A percentile compares a stretch with the other conserved stretches of the same genome.
Conservation (phyloP, 345 rosid species). For the Tarenaya hassleriana region DNA sequence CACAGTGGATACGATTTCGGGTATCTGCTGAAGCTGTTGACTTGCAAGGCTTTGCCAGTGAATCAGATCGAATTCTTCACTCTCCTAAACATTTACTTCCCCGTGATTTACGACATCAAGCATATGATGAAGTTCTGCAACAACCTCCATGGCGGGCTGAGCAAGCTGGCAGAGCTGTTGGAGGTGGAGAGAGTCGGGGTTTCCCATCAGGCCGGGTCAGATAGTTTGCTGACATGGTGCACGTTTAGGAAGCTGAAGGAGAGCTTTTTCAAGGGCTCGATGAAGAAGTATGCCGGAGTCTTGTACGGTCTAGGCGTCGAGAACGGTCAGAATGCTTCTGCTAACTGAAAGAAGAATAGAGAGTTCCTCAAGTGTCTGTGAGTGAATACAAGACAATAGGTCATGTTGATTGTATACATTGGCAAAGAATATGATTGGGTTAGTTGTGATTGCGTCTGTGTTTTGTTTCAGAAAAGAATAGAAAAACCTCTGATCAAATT, state of each 20-base stretch:
- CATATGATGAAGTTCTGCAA: conserved; percentile 88
- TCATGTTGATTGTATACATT: conserved; percentile 55
- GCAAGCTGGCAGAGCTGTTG: conserved; percentile 81
- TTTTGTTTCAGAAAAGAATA: too few species aligned
- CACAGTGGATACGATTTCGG: conserved; percentile 90
- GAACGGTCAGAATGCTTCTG: conserved; percentile 36
- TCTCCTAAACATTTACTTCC: conserved; percentile 55
- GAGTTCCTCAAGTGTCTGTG: conserved; percentile 57
- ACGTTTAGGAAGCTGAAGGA: conserved; percentile 84
- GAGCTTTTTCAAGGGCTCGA: conserved; percentile 58
- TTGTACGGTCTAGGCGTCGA: conserved; percentile 89
- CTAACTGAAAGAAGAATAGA: conserved; percentile 38
- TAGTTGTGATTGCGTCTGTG: too few species aligned
- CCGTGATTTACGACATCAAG: conserved; percentile 74
- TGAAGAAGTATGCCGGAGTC: conserved; percentile 71
- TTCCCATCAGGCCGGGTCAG: conserved; percentile 88
- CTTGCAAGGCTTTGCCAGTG: conserved; percentile 52
- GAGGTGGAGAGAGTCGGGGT: conserved; percentile 80
- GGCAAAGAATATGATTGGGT: too few species aligned
- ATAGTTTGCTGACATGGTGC: conserved; percentile 83
- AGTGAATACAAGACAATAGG: conserved; percentile 45
- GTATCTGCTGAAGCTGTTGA: conserved; percentile 70
- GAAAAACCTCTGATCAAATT: too few species aligned
- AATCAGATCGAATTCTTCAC: conserved; percentile 63
- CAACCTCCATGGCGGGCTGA: conserved; percentile 80